These are phyloP conservation scores for Mortierella sp. DNA, from an alignment of 371 early-diverging fungal species.

Conservation along the genomic window DNA sequence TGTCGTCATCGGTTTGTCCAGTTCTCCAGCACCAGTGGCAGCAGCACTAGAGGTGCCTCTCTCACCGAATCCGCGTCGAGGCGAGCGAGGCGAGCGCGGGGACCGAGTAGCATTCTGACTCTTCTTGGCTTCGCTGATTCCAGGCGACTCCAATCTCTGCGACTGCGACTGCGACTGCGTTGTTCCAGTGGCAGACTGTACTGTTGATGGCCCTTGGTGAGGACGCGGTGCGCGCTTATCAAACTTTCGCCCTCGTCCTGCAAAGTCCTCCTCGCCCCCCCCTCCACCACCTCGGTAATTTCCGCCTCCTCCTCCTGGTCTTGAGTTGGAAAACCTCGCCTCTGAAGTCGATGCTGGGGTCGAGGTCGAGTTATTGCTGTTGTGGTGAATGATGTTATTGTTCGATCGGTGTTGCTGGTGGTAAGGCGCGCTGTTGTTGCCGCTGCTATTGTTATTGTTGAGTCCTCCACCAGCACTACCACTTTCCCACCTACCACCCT, in stretches of 20 bases:
- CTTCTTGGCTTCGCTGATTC: slow-evolving; percentile 19
- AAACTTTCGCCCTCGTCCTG: not conserved
- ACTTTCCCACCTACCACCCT: not conserved
- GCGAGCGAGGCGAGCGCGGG: slow-evolving; percentile 36
- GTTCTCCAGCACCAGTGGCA: not conserved
- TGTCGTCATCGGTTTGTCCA: not conserved
- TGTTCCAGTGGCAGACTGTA: not conserved
- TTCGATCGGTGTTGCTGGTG: not conserved
- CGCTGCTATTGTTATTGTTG: not conserved
- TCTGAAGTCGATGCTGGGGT: slow-evolving; percentile 4
- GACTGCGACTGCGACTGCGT: not conserved
- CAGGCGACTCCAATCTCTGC: slow-evolving; percentile 8
- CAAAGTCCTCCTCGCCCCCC: slow-evolving; percentile 7
- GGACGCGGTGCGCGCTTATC: not conserved
- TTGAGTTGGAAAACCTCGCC: slow-evolving; percentile 12
- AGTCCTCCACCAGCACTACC: not conserved
- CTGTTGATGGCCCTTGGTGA: not conserved
- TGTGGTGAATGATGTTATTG: too few species aligned
- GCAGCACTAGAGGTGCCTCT: slow-evolving; percentile 10
- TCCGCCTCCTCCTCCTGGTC: slow-evolving; percentile 19
- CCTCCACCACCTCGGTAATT: slow-evolving; percentile 14
- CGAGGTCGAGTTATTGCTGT: not conserved
- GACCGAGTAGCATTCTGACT: slow-evolving; percentile 12
- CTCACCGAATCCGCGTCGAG: slow-evolving; percentile 37
- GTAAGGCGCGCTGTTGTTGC: slow-evolving; percentile 2